phyloP scores from a whole-genome alignment of 2,329 filamentous ascomycete genomes.

The Arthrinium puccinioides region DNA sequence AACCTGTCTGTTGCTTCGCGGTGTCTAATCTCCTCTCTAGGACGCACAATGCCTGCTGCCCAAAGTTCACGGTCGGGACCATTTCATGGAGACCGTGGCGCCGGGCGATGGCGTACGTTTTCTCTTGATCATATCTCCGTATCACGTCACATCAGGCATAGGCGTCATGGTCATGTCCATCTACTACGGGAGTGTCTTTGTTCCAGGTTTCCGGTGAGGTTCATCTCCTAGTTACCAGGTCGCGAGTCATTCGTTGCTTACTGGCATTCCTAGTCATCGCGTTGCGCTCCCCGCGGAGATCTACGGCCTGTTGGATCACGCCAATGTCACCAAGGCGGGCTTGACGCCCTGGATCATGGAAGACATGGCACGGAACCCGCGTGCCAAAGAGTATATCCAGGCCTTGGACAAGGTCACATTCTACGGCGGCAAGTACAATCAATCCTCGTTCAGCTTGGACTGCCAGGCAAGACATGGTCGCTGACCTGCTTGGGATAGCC shows the following conservation, averaged over 20 bases:
- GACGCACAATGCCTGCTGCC: constrained; percentile 3
- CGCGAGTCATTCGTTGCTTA: background rate
- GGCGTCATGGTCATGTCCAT: constrained; percentile 8
- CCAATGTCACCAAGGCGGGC: constrained; percentile 7
- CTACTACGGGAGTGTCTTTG: constrained; percentile 9
- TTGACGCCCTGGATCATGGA: constrained; percentile 16
- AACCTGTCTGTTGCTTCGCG: too few relatives aligned
- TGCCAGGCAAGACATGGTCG: constrained; percentile 11
- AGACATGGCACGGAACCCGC: constrained; percentile 8
- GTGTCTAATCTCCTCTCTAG: too few relatives aligned
- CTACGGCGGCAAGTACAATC: constrained; percentile 13
- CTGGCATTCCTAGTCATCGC: constrained; percentile 5
- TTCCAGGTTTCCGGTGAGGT: constrained; percentile 9
- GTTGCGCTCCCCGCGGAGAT: constrained; percentile 7
- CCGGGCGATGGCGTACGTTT: constrained; percentile 9
- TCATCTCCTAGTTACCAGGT: background rate
- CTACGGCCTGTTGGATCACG: constrained; percentile 7
- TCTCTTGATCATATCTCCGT: constrained; percentile 10
- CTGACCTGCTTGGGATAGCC: constrained; percentile 3
- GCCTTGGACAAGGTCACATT: constrained; percentile 9
- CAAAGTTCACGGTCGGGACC: constrained; percentile 8
- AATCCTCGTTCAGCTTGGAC: constrained; percentile 6
- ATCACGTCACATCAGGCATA: constrained; percentile 10
- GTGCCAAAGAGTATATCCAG: constrained; percentile 11
- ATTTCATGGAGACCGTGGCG: constrained; percentile 3